A percentile compares a stretch with the other conserved stretches of the same genome.
Evolutionary conservation across 2,329 filamentous ascomycete species (phyloP).

Genomic region (Fusarium compactum): DNA sequence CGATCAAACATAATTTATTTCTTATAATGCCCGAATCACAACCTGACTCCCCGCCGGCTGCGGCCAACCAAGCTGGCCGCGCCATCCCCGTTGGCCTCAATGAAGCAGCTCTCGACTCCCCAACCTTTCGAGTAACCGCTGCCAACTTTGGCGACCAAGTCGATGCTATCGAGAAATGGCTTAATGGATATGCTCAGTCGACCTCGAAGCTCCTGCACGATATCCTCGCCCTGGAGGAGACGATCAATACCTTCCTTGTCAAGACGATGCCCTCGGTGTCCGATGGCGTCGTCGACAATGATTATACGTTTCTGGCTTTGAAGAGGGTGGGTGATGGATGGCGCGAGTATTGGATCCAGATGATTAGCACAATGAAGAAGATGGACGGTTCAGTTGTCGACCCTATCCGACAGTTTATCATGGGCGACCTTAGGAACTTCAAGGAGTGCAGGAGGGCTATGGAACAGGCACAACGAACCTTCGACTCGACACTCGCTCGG

Average conservation of each 20-base stretch:
- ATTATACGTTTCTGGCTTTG: constrained; percentile 91
- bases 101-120: constrained; percentile 96
- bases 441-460: constrained; percentile 84
- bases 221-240: constrained; percentile 80
- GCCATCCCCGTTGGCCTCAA: constrained; percentile 83
- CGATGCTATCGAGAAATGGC: constrained; percentile 92
- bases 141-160: constrained; percentile 92
- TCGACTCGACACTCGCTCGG: constrained; percentile 83
- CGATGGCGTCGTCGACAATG: constrained; percentile 90
- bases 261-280: constrained; percentile 82
- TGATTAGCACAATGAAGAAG: constrained; percentile 79
- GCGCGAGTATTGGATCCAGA: constrained; percentile 86
- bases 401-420: constrained; percentile 82
- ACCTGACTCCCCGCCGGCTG: constrained; percentile 38
- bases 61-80: constrained; percentile 40
- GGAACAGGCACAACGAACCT: constrained; percentile 84
- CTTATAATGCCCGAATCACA: constrained; percentile 41
- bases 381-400: constrained; percentile 83
- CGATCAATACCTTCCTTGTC: constrained; percentile 80
- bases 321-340: constrained; percentile 87
- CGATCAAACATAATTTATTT: constrained; percentile 28
- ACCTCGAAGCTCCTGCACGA: constrained; percentile 69
- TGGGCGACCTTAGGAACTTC: constrained; percentile 83
- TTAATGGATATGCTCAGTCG: constrained; percentile 71
- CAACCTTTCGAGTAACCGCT: constrained; percentile 90